Evolutionary conservation across 306 rosid species (phyloP).

Genomic region (Malus sylvestris): DNA sequence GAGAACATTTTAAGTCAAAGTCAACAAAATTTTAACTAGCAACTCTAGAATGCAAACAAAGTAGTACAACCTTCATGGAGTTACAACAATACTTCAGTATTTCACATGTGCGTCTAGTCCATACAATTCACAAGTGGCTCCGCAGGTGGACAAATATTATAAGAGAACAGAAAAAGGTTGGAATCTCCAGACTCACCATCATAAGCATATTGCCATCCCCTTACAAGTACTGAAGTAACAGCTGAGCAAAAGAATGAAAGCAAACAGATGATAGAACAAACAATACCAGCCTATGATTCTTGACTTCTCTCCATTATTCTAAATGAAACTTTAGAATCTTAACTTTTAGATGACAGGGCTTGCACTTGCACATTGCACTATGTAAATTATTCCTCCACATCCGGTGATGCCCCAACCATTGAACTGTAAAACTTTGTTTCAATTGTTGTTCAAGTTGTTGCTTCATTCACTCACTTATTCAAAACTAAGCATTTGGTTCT

Average conservation of each 20-base stretch:
- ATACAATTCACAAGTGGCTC: neutral
- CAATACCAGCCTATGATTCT: neutral
- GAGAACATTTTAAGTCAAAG: neutral
- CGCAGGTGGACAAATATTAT: neutral
- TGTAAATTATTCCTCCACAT: neutral
- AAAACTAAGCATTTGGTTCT: neutral
- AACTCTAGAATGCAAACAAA: neutral
- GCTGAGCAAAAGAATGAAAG: neutral
- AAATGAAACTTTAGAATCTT: neutral
- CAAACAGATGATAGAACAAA: neutral
- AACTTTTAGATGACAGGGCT: neutral
- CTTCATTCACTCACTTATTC: neutral
- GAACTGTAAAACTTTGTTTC: neutral
- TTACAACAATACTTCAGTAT: neutral
- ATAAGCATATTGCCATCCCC: neutral
- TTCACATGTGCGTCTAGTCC: neutral
- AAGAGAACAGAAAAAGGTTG: neutral
- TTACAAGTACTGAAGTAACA: neutral
- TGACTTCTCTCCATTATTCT: neutral
- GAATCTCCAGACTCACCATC: neutral
- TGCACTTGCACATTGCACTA: neutral
- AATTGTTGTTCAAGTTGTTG: neutral
- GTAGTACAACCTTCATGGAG: neutral
- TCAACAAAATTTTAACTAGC: neutral
- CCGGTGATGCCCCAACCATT: neutral